Base-by-base conservation (phyloP, 2,329 filamentous ascomycete genomes). In the Cladosporium sp. region DNA sequence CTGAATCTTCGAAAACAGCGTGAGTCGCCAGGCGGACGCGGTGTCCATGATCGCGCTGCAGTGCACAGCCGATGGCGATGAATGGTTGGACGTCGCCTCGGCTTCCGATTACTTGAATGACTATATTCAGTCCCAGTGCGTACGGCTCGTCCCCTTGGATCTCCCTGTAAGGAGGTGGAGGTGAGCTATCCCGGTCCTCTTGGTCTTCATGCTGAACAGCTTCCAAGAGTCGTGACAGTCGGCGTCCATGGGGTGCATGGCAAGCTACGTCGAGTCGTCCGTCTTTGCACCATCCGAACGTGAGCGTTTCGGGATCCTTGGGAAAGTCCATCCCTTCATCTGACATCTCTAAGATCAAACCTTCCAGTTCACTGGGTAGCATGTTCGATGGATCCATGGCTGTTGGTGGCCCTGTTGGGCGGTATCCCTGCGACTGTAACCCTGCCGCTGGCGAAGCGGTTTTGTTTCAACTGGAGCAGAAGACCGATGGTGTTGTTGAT, bases 61-160 rank as follows among this genome's bases (percentile, higher is more conserved):
- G 67, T 0, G 78, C 77, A 55, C 83, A 79, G 1, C 84, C 85
- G 2, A 89, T 66, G 0, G 85, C 83, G n/a, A 88, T 73, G 60
- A 89, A 89, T 0, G 85, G 86, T 63, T 90, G 86, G 1, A 89
- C 84, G 60, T 89, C 85, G 43, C 85, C 85, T 36, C 85, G 75
- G 9, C 83, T 87, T 5, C 85, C 85, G 11, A 88, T 84, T 19
- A 88, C 84, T 58, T 88, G 85, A 43, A 89, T 82, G 36, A 86
- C 85, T 27, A 89, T 75, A 65, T 88, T 88, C 51, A 87, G 30
- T 6, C 25, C 33, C 1, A 29, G 38, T 7, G 46, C 27, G 9
- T 29, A 30, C 22, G 20, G 19, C n/a, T 22, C 22, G 7, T 30
- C 25, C 2, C 4, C 4, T 9, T n/a, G 15, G 12, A 16, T n/a